Base-by-base conservation (phyloP, 352 stramenopile species). In the Pythium grandisporangium region DNA sequence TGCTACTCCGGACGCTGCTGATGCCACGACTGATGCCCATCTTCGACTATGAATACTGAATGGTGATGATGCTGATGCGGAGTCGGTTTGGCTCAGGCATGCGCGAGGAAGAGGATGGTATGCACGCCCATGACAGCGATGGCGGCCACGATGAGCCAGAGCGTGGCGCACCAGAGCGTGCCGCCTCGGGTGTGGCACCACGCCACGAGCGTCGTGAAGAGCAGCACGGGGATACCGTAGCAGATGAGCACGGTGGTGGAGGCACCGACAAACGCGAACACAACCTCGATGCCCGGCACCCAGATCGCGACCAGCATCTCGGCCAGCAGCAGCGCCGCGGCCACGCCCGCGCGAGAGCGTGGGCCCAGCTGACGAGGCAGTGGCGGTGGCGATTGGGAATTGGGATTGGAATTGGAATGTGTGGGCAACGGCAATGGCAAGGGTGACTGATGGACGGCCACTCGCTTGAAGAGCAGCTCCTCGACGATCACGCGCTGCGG, bases 191-290 rank as follows among this genome's bases (percentile, higher is more conserved):
- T 20, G 3, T 11, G n/a, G 38, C 8, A n/a, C 58, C 52, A 55
- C 47, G 52, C 45, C 10, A 29, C 55, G 8, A 67, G 40, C 16
- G 12, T 5, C 23, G 48, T 42, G 43, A 58, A 63, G n/a, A 58
- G 38, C 7, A 53, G 17, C 13, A 53, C 53, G 1, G 53, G 58
- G 27, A 67, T 52, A 1, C 61, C 47, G 22, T 53, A 60, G 54
- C 48, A 56, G 34, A 53, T 67, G 37, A 62, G 26, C 22, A 61
- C 45, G 11, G 38, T 48, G 26, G 42, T 61, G n/a, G 53, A 46
- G 4, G 53, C 49, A 14, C 56, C 56, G 2, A 55, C 52, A 11
- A 41, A n/a, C 16, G 36, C 23, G 36, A 41, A 41, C 16, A 41
- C 36, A 8, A 41, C 36, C 37, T 66, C 46, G 30, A 66, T 51